Evolutionary conservation across 73 alveolate genomes (phyloP).

Genomic region (Tetrahymena elliotti): DNA sequence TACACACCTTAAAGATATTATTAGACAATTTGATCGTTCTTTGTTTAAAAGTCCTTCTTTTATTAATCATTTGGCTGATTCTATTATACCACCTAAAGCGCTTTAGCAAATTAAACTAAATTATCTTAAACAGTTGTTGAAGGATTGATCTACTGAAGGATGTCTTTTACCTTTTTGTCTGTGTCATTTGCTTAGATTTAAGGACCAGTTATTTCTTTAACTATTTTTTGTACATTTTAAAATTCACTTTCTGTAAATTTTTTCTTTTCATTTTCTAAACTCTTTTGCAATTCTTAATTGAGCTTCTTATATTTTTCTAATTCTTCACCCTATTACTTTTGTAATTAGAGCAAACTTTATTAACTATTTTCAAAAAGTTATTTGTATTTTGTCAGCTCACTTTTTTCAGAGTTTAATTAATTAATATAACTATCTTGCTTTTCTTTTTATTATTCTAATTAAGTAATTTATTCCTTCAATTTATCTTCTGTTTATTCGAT

Average conservation of each 20-base stretch:
- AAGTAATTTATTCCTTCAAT: neutral
- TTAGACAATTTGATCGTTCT: neutral
- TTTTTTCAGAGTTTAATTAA: neutral
- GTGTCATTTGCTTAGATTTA: neutral
- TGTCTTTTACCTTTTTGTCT: neutral
- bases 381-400: neutral
- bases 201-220: neutral
- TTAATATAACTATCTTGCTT: neutral
- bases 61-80: neutral
- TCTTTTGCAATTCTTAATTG: neutral
- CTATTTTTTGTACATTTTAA: too few relatives aligned
- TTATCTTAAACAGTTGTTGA: neutral
- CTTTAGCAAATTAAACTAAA: neutral
- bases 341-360: neutral
- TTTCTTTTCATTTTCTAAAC: neutral
- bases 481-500: neutral
- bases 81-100: neutral
- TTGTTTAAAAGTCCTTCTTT: neutral
- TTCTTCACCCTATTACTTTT: neutral
- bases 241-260: neutral
- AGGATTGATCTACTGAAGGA: neutral
- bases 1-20: neutral
- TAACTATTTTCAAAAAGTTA: neutral
- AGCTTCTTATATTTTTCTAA: too few relatives aligned
- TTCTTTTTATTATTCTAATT: neutral